A percentile compares a stretch with the other conserved stretches of the same genome.
phyloP scores from a whole-genome alignment of 768 basidiomycete genomes.

The Leccinum aurantiacum region DNA sequence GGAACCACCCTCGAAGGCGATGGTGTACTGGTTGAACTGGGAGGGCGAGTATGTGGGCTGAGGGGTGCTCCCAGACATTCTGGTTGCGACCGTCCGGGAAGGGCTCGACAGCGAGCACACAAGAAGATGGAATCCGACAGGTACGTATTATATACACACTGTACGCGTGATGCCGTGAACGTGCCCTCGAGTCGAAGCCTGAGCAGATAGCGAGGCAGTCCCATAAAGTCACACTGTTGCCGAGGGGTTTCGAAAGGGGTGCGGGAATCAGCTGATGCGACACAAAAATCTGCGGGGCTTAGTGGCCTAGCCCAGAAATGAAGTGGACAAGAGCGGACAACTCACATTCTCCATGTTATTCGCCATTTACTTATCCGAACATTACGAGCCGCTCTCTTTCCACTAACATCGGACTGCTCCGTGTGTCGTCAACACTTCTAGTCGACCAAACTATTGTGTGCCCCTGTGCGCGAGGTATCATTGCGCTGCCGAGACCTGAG shows the following conservation, averaged over 20 bases:
- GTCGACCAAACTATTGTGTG: neutral
- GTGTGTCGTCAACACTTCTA: neutral
- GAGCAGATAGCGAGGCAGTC: slow-evolving; percentile 1
- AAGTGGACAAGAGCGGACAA: neutral
- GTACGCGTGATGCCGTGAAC: slow-evolving; percentile 1
- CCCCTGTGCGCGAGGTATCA: neutral
- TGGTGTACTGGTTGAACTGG: slow-evolving; percentile 20
- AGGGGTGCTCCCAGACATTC: slow-evolving; percentile 17
- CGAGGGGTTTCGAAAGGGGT: neutral
- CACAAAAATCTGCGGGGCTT: neutral
- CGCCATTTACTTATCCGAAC: neutral
- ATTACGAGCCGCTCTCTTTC: slow-evolving; percentile 1
- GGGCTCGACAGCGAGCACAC: neutral
- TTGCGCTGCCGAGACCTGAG: neutral
- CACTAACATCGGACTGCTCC: neutral
- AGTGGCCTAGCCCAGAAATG: slow-evolving; percentile 1
- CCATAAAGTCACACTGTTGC: slow-evolving; percentile 1
- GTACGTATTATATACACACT: slow-evolving; percentile 7
- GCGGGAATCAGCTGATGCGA: slow-evolving; percentile 1
- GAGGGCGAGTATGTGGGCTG: slow-evolving; percentile 10
- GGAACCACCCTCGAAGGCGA: slow-evolving; percentile 23
- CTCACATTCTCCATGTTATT: neutral
- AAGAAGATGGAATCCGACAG: neutral
- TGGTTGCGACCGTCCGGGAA: neutral
- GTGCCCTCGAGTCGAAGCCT: neutral